Conservation (phyloP, 2,329 filamentous ascomycete genomes). For the Monilinia vaccinii-corymbosi region DNA sequence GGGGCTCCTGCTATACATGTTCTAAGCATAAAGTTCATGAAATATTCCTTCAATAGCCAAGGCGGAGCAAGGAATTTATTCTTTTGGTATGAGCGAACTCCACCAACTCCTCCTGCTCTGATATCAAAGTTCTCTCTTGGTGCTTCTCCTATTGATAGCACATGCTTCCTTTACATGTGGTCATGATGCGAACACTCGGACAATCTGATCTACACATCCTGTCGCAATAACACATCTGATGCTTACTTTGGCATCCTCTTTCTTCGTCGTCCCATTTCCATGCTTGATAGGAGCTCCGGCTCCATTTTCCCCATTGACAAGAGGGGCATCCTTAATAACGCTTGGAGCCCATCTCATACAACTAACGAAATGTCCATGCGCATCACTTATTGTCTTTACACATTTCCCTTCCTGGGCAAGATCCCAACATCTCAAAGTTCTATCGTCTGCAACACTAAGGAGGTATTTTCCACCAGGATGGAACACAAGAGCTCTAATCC, state of each 20-base stretch:
- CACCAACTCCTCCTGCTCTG: background rate
- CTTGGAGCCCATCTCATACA: slow-evolving; percentile 83
- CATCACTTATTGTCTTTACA: slow-evolving; percentile 70
- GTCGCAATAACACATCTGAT: slow-evolving; percentile 83
- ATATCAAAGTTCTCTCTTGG: background rate
- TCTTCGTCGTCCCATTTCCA: slow-evolving; percentile 39
- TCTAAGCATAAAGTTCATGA: slow-evolving; percentile 6
- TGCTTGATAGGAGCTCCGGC: slow-evolving; percentile 8
- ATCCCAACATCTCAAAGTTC: slow-evolving; percentile 91
- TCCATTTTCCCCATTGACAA: slow-evolving; percentile 40
- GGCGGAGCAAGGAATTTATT: slow-evolving; percentile 3
- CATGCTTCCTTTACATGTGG: background rate
- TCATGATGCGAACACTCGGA: slow-evolving; percentile 63
- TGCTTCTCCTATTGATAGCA: slow-evolving; percentile 5
- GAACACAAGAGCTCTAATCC: slow-evolving; percentile 79
- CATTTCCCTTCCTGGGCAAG: slow-evolving; percentile 82
- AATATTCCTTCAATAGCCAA: slow-evolving; percentile 7
- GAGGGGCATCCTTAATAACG: slow-evolving; percentile 50
- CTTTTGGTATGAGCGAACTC: slow-evolving; percentile 6
- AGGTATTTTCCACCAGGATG: slow-evolving; percentile 90
- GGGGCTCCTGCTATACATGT: background rate
- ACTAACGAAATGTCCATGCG: slow-evolving; percentile 76
- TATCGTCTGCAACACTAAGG: slow-evolving; percentile 79
- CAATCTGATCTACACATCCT: slow-evolving; percentile 72
- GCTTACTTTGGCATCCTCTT: slow-evolving; percentile 44